Conservation (phyloP, 176 grass and related monocot genomes). For the Paspalum vaginatum region DNA sequence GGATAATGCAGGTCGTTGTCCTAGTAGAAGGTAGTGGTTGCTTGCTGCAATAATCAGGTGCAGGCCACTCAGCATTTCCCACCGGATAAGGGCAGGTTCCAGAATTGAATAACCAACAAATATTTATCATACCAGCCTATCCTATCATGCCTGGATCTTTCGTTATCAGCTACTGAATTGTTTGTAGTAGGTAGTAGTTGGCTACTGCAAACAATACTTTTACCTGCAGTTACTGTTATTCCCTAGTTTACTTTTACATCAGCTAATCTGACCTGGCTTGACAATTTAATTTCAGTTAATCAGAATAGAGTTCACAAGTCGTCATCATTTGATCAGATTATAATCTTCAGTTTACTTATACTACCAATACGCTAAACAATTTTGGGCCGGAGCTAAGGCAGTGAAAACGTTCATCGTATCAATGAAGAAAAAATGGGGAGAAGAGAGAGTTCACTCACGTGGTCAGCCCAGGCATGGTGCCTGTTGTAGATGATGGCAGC, state of each 20-base stretch:
- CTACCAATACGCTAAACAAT: not conserved
- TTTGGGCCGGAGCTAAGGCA: not conserved
- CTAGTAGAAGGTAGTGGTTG: constrained; percentile 20
- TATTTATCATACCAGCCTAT: not conserved
- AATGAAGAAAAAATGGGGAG: no score
- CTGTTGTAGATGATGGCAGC: constrained; percentile 87
- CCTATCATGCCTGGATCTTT: constrained; percentile 9
- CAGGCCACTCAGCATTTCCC: constrained; percentile 10
- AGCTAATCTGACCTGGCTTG: not conserved
- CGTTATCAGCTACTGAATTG: constrained; percentile 5
- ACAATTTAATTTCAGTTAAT: no score
- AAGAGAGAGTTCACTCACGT: constrained; percentile 50
- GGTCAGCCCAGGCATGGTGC: constrained; percentile 68
- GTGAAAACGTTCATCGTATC: not conserved
- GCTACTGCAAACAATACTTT: constrained; percentile 3
- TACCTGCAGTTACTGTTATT: not conserved
- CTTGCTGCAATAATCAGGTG: constrained; percentile 18
- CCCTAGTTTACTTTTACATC: not conserved
- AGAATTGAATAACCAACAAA: constrained; percentile 35
- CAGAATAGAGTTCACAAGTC: no score
- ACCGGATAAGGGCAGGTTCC: constrained; percentile 20
- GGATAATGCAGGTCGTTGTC: constrained; percentile 16
- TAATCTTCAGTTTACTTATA: not conserved
- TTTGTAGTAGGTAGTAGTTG: not conserved
- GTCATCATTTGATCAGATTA: not conserved